A percentile compares a stretch with the other conserved stretches of the same genome.
These are phyloP conservation scores for Groenewaldozyma tartarivorans DNA, from an alignment of 805 yeast genomes.

Conservation along the genomic window DNA sequence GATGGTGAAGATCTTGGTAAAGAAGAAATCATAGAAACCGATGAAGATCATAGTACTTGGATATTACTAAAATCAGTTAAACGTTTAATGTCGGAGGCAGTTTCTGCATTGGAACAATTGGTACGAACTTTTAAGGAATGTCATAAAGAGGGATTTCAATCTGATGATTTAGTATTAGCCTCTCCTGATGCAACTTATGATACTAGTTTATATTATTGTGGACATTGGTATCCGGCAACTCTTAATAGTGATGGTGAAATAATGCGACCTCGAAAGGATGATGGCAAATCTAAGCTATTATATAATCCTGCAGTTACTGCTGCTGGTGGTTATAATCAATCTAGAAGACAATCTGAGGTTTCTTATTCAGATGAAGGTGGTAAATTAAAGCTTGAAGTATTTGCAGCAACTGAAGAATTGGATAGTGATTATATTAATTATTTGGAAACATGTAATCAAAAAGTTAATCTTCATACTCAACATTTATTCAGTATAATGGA, in stretches of 20 bases:
- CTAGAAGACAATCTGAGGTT: neutral
- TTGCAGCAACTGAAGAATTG: neutral
- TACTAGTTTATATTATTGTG: neutral
- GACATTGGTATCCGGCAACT: neutral
- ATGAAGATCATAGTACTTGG: neutral
- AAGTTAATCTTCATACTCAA: neutral
- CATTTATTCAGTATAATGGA: neutral
- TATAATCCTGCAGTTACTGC: slow-evolving; percentile 1
- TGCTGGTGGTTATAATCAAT: slow-evolving; percentile 2
- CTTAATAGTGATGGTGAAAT: neutral
- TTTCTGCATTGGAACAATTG: neutral
- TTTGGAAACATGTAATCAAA: neutral
- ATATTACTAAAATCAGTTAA: neutral
- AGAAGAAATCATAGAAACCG: neutral
- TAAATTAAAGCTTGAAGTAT: neutral
- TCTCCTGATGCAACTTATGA: neutral
- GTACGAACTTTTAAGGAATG: neutral
- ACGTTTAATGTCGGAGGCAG: neutral
- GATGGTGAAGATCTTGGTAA: too few relatives aligned
- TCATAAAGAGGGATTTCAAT: neutral
- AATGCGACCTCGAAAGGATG: slow-evolving; percentile 1
- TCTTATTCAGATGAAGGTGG: neutral
- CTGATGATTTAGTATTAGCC: neutral
- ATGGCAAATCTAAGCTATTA: neutral
- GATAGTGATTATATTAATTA: neutral